Conservation (phyloP, 805 yeast species). For the Cyberlindnera euphorbiiphila region DNA sequence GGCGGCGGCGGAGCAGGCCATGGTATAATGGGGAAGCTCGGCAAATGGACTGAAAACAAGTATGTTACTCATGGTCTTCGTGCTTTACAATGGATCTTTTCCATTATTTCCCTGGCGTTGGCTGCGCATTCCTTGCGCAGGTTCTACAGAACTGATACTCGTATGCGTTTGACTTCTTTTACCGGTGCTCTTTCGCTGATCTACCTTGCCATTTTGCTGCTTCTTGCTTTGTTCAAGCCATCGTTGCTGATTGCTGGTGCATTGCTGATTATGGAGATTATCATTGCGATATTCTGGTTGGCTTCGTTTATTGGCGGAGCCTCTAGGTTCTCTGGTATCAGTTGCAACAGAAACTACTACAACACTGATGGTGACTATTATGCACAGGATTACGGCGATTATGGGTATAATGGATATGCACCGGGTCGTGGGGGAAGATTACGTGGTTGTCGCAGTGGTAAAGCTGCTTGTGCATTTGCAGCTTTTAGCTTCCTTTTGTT, state of each 20-base stretch:
- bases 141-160: constrained; percentile 26
- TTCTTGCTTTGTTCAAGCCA: constrained; percentile 21
- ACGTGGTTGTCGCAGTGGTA: constrained; percentile 15
- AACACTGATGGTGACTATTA: neutral
- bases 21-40: neutral
- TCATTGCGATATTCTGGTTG: constrained; percentile 32
- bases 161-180: constrained; percentile 31
- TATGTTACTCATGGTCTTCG: constrained; percentile 17
- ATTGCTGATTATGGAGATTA: constrained; percentile 26
- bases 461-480: constrained; percentile 17
- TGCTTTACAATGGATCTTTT: constrained; percentile 26
- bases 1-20: neutral
- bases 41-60: constrained; percentile 9
- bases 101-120: constrained; percentile 30
- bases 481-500: constrained; percentile 26
- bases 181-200: constrained; percentile 29
- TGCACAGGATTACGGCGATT: no score
- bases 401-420: no score
- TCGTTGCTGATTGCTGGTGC: constrained; percentile 27
- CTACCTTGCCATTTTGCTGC: constrained; percentile 26
- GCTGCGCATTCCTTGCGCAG: constrained; percentile 26
- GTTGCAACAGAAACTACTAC: constrained; percentile 20
- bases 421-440: neutral
- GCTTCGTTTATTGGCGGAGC: constrained; percentile 34
- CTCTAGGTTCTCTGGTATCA: constrained; percentile 27